phyloP scores from a whole-genome alignment of 805 yeast species.

The Candida bentonensis region DNA sequence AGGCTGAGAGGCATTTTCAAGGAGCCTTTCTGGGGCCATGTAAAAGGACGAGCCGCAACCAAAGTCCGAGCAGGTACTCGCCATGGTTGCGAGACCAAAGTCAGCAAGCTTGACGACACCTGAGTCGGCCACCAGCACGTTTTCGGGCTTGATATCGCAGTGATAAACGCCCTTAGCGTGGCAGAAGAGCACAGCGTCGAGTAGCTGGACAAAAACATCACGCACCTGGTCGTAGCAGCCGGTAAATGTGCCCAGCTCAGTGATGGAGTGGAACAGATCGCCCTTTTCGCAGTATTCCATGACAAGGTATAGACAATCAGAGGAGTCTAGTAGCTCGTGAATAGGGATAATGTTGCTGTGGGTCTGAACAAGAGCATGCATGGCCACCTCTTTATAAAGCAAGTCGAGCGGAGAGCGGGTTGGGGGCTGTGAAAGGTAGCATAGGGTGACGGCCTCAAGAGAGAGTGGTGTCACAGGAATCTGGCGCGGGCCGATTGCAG shows the following conservation, averaged over 20 bases:
- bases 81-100: slow-evolving; percentile 71
- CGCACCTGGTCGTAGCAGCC: slow-evolving; percentile 28
- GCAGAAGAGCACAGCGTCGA: slow-evolving; percentile 67
- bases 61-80: slow-evolving; percentile 47
- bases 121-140: slow-evolving; percentile 48
- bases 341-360: slow-evolving; percentile 68
- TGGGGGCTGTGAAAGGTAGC: slow-evolving; percentile 19
- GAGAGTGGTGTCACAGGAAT: not conserved
- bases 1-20: slow-evolving; percentile 22
- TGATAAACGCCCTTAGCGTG: slow-evolving; percentile 70
- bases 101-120: slow-evolving; percentile 55
- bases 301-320: slow-evolving; percentile 41
- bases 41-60: slow-evolving; percentile 83
- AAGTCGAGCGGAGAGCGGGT: slow-evolving; percentile 18
- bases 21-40: slow-evolving; percentile 75
- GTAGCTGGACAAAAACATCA: slow-evolving; percentile 51
- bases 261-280: slow-evolving; percentile 70
- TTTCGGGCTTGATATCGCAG: slow-evolving; percentile 89
- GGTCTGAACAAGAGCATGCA: slow-evolving; percentile 59
- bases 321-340: slow-evolving; percentile 53
- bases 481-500: slow-evolving; percentile 3
- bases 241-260: slow-evolving; percentile 35
- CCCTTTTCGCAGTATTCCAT: slow-evolving; percentile 76
- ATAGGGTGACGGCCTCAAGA: slow-evolving; percentile 24
- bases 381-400: slow-evolving; percentile 40